Base-by-base conservation (phyloP, 768 basidiomycete genomes). In the Leccinum olivaceopallidum region DNA sequence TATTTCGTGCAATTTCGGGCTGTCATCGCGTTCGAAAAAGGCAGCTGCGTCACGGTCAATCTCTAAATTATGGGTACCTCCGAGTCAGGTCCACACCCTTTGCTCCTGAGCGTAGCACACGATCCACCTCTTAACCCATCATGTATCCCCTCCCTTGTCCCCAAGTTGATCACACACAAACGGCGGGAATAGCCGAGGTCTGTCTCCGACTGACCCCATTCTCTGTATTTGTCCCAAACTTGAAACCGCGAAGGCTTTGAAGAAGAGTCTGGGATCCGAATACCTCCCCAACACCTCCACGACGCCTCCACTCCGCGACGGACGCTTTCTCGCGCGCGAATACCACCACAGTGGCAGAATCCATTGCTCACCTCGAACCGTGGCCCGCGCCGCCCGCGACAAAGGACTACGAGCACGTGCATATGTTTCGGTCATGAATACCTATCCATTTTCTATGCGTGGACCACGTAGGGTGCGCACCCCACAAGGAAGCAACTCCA, bases 141-240 rank as follows among this genome's bases (percentile, higher is more conserved):
- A 30, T 30, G 30, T 30, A 30, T 30, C 30, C 30, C 30, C 30
- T 30, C 30, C 30, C 30, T 30, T 30, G 30, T 30, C 30, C 30
- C 30, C 30, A 30, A 30, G 30, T 30, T 30, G 30, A 30, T 30
- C 30, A 30, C 30, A 30, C 30, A 30, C 63, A 96, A 92, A 94
- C 95, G 92, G 92, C 87, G 18, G 92, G 92, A 22, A 95, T 92
- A 0, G 79, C 86, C 3, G 85, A 91, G 44, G 87, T 96, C 13
- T 95, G 34, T 77, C 81, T 18, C 71, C 75, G 22, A 82, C 89
- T 65, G 75, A 85, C 32, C 81, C 79, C 18, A 67, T 78, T 91
- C 65, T 86, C 92, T 1, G 91, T 94, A 9, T 85, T 95, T 10
- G 80, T 94, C 0, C 93, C 93, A 0, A 94, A 95, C 65, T 28